Base-by-base conservation (phyloP, 805 yeast genomes). In the Wickerhamiella galacta region DNA sequence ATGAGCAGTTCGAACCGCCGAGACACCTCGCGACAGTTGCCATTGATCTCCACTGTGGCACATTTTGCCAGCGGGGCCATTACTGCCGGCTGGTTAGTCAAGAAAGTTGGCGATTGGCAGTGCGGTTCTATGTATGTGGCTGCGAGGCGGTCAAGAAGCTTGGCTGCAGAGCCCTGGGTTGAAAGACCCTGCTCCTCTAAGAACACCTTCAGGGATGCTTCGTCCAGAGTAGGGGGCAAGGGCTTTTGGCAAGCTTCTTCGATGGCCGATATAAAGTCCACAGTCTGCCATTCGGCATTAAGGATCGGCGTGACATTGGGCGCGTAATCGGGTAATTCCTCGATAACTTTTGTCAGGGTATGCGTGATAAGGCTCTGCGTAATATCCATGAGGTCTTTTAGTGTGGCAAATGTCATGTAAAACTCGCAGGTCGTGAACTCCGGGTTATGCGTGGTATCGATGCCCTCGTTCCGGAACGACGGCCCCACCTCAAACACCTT, bases 371-470 rank as follows among this genome's bases (percentile, higher is more conserved):
- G 42, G 0, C 58, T 55, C 45, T 80, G 77, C 1, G 92, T 75
- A 21, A 74, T 44, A 0, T 35, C 37, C 65, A 82, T 77, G 37
- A 87, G 57, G 18, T 78, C 78, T 1, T 68, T 66, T 41, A 90
- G 56, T 7, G 67, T 60, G 1, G 76, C 70, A 48, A 66, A 83
- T 0, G 79, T 64, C 45, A 76, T 78, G 51, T 87, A 87, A 45
- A 82, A 79, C 51, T 87, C 98, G 49, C 94, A 73, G 2, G 82
- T 70, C 1, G 93, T 75, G 51, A 85, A 87, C 48, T 87, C 98
- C 0, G 95, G 93, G 53, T 87, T 90, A 52, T 87, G 98, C 0
- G 94, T 79, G 2, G 77, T 63, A 51, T 87, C 98, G 19, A 87
- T 64, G 5, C 95, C 94, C 56, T 90, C 98, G 47, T 90, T 90